Percentiles rank a stretch among this genome's conserved stretches.
phyloP scores from a whole-genome alignment of 1,284 basidiomycete genomes.

The Cutaneotrichosporon sp. region DNA sequence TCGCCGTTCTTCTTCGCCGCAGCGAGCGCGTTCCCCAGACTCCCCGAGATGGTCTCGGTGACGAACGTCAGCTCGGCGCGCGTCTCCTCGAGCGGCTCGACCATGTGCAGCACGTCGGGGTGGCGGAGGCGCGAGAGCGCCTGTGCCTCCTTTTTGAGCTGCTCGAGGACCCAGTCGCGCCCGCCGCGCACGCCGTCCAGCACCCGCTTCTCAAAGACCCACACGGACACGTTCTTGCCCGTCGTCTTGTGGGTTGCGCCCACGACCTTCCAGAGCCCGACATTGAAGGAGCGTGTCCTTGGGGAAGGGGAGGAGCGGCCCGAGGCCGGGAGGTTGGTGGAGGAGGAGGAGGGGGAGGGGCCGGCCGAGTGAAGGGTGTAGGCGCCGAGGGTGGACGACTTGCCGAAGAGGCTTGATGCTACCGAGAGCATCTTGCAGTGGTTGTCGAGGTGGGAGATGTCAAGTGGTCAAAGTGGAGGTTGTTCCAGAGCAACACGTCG shows the following conservation, averaged over 20 bases:
- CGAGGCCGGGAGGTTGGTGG: constrained; percentile 49
- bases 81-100: constrained; percentile 96
- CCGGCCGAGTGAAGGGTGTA: constrained; percentile 63
- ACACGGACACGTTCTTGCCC: constrained; percentile 81
- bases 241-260: constrained; percentile 82
- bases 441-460: neutral
- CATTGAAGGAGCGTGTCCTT: constrained; percentile 57
- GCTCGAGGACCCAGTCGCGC: constrained; percentile 71
- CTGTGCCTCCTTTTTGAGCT: constrained; percentile 86
- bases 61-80: constrained; percentile 84
- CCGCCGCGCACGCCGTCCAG: constrained; percentile 68
- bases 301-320: constrained; percentile 47
- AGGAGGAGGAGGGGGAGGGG: constrained; percentile 38
- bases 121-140: constrained; percentile 84
- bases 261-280: constrained; percentile 87
- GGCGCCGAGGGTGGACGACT: constrained; percentile 80
- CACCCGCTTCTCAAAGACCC: constrained; percentile 81
- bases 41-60: constrained; percentile 82
- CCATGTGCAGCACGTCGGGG: constrained; percentile 96
- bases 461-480: neutral
- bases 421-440: constrained; percentile 11
- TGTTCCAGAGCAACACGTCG: neutral
- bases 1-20: constrained; percentile 72
- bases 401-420: constrained; percentile 83
- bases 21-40: constrained; percentile 57